Percentiles rank a stretch among this genome's conserved stretches.
These are phyloP conservation scores for Candida sonorensis DNA, from an alignment of 805 yeast species.

Conservation along the genomic window DNA sequence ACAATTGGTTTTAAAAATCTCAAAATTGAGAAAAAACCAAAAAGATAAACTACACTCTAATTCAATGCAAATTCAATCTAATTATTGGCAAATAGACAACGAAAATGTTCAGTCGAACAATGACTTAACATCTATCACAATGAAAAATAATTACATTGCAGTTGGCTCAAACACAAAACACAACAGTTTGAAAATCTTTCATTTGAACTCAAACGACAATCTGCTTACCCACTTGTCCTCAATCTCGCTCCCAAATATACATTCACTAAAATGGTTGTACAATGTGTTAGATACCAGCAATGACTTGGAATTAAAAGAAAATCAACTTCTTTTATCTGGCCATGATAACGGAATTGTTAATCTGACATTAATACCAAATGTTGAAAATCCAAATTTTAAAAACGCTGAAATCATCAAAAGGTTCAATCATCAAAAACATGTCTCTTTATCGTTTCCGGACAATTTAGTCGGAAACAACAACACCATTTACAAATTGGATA, in stretches of 20 bases:
- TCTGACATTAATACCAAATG: conserved; percentile 56
- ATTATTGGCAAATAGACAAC: conserved; percentile 29
- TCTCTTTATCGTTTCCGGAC: conserved; percentile 25
- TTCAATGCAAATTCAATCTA: conserved; percentile 22
- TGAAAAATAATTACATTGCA: conserved; percentile 35
- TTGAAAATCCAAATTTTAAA: conserved; percentile 27
- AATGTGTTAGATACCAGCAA: conserved; percentile 7
- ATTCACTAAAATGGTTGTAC: conserved; percentile 47
- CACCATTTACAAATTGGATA: conserved; percentile 29
- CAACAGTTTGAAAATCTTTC: conserved; percentile 47
- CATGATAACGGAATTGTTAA: conserved; percentile 73
- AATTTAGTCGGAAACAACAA: too few species aligned
- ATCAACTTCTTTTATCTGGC: conserved; percentile 45
- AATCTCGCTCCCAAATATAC: conserved; percentile 50
- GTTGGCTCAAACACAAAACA: conserved; percentile 41
- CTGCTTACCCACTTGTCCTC: conserved; percentile 51
- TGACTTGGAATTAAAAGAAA: conserved; percentile 19
- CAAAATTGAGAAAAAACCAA: too few species aligned
- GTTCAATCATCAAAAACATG: conserved; percentile 70
- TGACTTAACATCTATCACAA: conserved; percentile 36
- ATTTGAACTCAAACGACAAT: conserved; percentile 32
- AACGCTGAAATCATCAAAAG: conserved; percentile 72
- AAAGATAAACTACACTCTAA: too few species aligned
- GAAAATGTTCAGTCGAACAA: conserved; percentile 9
- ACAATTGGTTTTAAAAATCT: conserved; percentile 1